Evolutionary conservation across 805 yeast genomes (phyloP).

Genomic region (Saturnispora silvae): DNA sequence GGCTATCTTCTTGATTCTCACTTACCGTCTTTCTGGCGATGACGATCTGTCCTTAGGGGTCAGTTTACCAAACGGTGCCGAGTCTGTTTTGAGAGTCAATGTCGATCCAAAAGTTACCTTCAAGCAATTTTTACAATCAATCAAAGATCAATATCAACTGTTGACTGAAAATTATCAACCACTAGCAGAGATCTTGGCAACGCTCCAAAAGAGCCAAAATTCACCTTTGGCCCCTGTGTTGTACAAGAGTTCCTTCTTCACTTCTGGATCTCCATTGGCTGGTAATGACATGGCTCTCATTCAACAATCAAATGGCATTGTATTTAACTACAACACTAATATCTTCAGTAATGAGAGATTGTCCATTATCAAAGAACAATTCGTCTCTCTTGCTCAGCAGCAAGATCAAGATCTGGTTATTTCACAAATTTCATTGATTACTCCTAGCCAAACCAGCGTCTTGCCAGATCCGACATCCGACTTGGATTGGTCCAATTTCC

Average conservation of each 20-base stretch:
- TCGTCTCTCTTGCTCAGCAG: conserved; percentile 36
- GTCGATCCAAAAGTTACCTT: conserved; percentile 49
- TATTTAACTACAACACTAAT: conserved; percentile 62
- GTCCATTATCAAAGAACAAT: conserved; percentile 61
- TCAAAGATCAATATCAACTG: conserved; percentile 31
- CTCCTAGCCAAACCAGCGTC: conserved; percentile 45
- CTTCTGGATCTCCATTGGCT: conserved; percentile 26
- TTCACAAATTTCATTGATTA: conserved; percentile 57
- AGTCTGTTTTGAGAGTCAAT: conserved; percentile 50
- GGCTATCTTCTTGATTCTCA: conserved; percentile 57
- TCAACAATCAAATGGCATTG: conserved; percentile 28
- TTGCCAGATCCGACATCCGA: conserved; percentile 85
- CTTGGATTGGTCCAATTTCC: conserved; percentile 81
- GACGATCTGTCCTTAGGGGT: conserved; percentile 89
- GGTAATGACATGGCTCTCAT: conserved; percentile 54
- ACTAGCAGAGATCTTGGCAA: conserved; percentile 45
- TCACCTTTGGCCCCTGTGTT: conserved; percentile 52
- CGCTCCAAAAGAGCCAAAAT: conserved; percentile 38
- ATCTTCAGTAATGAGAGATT: conserved; percentile 66
- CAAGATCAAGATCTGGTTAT: conserved; percentile 32
- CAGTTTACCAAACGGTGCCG: conserved; percentile 40
- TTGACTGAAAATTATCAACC: conserved; percentile 30
- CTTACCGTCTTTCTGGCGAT: conserved; percentile 82
- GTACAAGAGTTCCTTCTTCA: conserved; percentile 51
- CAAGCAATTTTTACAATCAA: conserved; percentile 36